These are phyloP conservation scores for Rhizophagus prolifer DNA, from an alignment of 192 early-diverging fungal species.

Conservation along the genomic window DNA sequence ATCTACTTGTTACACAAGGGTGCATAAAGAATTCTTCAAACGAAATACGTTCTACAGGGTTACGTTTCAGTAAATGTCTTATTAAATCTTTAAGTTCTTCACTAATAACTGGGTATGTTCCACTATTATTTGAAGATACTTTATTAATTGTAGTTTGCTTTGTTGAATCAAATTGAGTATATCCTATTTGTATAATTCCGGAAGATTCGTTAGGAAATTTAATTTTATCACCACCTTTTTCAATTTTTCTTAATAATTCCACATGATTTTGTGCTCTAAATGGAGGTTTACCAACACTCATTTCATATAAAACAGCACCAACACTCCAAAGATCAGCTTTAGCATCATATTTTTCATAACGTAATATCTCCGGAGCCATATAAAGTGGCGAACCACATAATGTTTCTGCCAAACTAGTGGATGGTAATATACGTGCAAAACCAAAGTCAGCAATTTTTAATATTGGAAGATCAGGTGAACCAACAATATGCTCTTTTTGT, in stretches of 20 bases:
- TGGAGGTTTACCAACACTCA: constrained; percentile 87
- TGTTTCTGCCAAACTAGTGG: constrained; percentile 86
- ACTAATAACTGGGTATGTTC: constrained; percentile 40
- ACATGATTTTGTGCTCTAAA: constrained; percentile 93
- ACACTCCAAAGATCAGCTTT: constrained; percentile 97
- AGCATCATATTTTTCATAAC: constrained; percentile 91
- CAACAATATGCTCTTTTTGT: constrained; percentile 35
- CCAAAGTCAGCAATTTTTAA: constrained; percentile 98
- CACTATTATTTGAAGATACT: constrained; percentile 5
- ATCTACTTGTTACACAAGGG: constrained; percentile 54
- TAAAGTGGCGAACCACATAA: constrained; percentile 97
- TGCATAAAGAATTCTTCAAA: constrained; percentile 96
- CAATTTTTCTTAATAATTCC: constrained; percentile 89
- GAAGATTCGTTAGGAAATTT: constrained; percentile 75
- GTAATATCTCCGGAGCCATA: constrained; percentile 88
- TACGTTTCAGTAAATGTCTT: constrained; percentile 77
- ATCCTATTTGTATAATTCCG: constrained; percentile 12
- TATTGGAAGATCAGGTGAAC: constrained; percentile 64
- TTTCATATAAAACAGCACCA: constrained; percentile 93
- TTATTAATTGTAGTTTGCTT: constrained; percentile 7
- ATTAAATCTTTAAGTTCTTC: constrained; percentile 85
- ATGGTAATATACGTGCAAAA: constrained; percentile 87
- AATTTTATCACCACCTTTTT: constrained; percentile 80
- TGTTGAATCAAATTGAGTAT: constrained; percentile 28
- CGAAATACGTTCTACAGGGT: constrained; percentile 84